Base-by-base conservation (phyloP, 75 land plant genomes). In the Adiantum capillusveneris region DNA sequence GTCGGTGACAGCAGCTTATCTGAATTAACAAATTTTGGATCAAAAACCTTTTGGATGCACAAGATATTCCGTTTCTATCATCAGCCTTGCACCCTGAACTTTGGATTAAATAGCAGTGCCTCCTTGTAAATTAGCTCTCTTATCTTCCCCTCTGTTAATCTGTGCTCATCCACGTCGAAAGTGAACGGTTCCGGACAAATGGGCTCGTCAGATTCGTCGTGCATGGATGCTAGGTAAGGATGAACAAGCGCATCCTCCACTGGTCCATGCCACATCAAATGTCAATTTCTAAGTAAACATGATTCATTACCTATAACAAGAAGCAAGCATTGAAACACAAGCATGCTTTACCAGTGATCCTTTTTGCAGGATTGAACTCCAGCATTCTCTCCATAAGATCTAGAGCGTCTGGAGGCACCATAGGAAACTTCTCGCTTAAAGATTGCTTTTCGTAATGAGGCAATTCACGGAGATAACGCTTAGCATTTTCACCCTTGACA, bases 311-410 rank as follows among this genome's bases (percentile, higher is more conserved):
- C n/a, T n/a, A n/a, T n/a, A n/a, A n/a, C n/a, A n/a, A n/a, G n/a
- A n/a, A n/a, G n/a, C n/a, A n/a, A n/a, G n/a, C n/a, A n/a, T n/a
- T n/a, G n/a, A n/a, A n/a, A n/a, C n/a, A n/a, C n/a, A n/a, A n/a
- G 3, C 21, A n/a, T 51, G 7, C 14, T 46, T 9, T 75, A 87
- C 90, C 90, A 29, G 87, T 83, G 22, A 87, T 87, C 37, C 90
- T 67, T 49, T 58, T 62, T 19, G 77, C 59, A 1, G 90, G 90
- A 75, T 87, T 87, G 75, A 88, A 88, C 54, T 76, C 74, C 31
- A 88, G 66, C 93, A 88, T 88, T 60, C 62, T 79, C 44, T 88
- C 93, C 36, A 84, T 75, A 65, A 88, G 88, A 72, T 88, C 93
- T 65, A 84, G 72, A 49, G 88, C 93, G 39, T 29, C 22, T 65